Base-by-base conservation (phyloP, 148 eudicot species). In the Rhododendron williamsianum region DNA sequence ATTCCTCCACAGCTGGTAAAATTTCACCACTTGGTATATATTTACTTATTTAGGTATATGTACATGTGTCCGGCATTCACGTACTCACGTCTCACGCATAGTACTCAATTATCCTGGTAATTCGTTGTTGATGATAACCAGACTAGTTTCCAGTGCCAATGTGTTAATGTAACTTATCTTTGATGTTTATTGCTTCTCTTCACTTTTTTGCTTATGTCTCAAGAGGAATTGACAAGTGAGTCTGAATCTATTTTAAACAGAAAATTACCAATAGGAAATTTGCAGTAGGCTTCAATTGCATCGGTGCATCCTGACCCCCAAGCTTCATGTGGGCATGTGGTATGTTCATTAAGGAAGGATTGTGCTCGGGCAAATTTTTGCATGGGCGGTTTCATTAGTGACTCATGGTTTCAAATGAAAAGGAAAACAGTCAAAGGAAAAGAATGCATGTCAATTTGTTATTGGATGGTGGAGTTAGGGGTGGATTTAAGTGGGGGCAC, bases 1-100 rank as follows among this genome's bases (percentile, higher is more conserved):
- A 81, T 86, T 19, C 80, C 87, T 38, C 87, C 87, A 48, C 87
- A 86, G 43, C 84, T 86, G 84, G 87, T 86, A 85, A 80, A 33
- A 19, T 60, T 49, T 76, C 49, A 46, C 51, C 5, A 3, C 48
- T 21, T 2, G 16, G 0, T 76, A 9, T 76, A 9, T 35, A 35
- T 35, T 41, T 41, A 41, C 43, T 41, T 41, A 41, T 41, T 73
- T 73, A 2, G 36, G 4, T 71, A 71, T 25, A 67, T 30, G 43
- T 72, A 72, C 8, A 72, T 33, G 9, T 36, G 10, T 36, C 0
- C 41, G 0, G 38, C 25, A 74, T 74, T 35, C n/a, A 36, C 6
- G 8, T 38, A 74, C 51, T 2, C 2, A 4, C 11, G 33, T 18
- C 51, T 2, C 2, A 4, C 11, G 33, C 33, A n/a, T n/a, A 11